Evolutionary conservation across 1,139 yeast genomes (phyloP).

Genomic region (Pichia sp.): DNA sequence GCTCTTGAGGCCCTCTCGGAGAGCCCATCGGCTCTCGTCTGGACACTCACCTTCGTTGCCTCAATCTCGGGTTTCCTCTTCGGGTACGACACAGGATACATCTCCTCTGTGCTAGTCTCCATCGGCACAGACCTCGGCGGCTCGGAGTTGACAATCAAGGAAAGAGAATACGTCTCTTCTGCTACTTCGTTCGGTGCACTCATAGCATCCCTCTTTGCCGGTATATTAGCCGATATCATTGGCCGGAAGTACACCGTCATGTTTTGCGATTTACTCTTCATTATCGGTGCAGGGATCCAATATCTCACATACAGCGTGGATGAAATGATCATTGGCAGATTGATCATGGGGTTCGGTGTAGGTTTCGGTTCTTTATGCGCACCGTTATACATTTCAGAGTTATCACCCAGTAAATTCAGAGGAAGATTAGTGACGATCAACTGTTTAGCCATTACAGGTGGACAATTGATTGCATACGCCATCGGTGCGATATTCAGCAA

Average conservation of each 20-base stretch:
- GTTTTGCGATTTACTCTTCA: constrained; percentile 47
- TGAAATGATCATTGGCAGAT: constrained; percentile 56
- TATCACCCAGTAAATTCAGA: constrained; percentile 54
- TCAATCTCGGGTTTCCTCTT: constrained; percentile 62
- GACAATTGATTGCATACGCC: constrained; percentile 55
- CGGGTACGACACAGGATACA: constrained; percentile 63
- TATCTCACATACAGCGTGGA: constrained; percentile 44
- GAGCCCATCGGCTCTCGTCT: constrained; percentile 25
- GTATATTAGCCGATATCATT: constrained; percentile 46
- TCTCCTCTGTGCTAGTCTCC: constrained; percentile 55
- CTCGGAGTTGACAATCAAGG: constrained; percentile 41
- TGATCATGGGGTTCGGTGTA: constrained; percentile 56
- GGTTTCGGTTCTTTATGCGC: constrained; percentile 58
- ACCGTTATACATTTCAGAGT: constrained; percentile 55
- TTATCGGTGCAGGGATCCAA: constrained; percentile 51
- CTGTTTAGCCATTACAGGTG: constrained; percentile 58
- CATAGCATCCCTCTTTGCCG: constrained; percentile 51
- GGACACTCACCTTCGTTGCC: constrained; percentile 27
- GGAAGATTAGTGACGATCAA: constrained; percentile 56
- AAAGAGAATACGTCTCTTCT: constrained; percentile 53
- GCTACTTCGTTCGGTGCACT: constrained; percentile 60
- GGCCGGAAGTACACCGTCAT: constrained; percentile 49
- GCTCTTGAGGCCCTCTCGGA: constrained; percentile 5
- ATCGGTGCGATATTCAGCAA: constrained; percentile 50
- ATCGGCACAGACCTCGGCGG: constrained; percentile 50